These are phyloP conservation scores for Halocafeteria seosinensis DNA, from an alignment of 108 stramenopile species.

Conservation along the genomic window DNA sequence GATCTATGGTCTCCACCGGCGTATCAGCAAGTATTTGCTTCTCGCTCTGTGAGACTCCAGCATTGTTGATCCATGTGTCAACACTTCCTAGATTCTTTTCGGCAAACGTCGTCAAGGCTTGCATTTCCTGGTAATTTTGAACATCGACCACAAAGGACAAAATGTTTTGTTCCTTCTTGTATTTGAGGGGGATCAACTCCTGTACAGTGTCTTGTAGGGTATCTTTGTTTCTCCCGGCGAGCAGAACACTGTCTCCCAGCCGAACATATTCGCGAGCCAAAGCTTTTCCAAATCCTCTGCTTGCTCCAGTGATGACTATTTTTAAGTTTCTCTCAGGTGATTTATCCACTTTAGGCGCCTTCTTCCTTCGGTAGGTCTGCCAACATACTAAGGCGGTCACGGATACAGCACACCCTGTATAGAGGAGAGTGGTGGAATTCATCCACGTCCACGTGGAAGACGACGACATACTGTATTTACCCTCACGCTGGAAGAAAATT, in stretches of 20 bases:
- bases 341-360: too few relatives aligned
- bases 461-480: too few relatives aligned
- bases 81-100: neutral
- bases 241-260: neutral
- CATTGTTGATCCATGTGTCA: neutral
- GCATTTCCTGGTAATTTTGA: neutral
- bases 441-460: too few relatives aligned
- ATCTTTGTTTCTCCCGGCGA: neutral
- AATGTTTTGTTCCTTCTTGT: neutral
- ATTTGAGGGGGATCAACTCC: neutral
- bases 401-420: too few relatives aligned
- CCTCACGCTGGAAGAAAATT: too few relatives aligned
- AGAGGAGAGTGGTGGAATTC: too few relatives aligned
- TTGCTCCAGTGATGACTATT: neutral
- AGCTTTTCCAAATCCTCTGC: neutral
- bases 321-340: too few relatives aligned
- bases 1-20: neutral
- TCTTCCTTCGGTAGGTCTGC: too few relatives aligned
- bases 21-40: neutral
- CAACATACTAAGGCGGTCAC: too few relatives aligned
- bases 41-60: neutral
- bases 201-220: too few relatives aligned
- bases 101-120: neutral
- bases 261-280: neutral
- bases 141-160: neutral